Base-by-base conservation (phyloP, 2,329 filamentous ascomycete genomes). In the Arthrobotrys sinensis region DNA sequence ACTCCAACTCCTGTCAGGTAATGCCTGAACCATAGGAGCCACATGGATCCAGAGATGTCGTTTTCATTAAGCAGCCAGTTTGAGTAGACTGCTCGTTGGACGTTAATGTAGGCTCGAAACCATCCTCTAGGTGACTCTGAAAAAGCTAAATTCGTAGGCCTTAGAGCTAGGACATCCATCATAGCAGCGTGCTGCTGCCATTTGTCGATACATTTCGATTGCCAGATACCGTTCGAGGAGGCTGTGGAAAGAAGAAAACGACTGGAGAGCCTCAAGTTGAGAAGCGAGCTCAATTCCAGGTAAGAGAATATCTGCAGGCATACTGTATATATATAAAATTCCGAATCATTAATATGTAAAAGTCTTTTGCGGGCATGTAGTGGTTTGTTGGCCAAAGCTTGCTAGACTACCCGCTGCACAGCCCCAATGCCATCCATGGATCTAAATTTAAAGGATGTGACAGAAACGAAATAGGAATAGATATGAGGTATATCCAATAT, bases 331-430 rank as follows among this genome's bases (percentile, higher is more conserved):
- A 71, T 71, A 64, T 55, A 65, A 70, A 67, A 68, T 36, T 48
- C n/a, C 65, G 64, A 50, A 38, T 50, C 40, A 52, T 77, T 70
- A 77, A 68, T 63, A 77, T 60, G 40, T 52, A 66, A 77, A 48
- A 64, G 48, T 28, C n/a, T 19, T 36, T 60, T 46, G 43, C 48
- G 66, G 40, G 32, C 24, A 28, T 28, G 24, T 77, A 62, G 55
- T 38, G 64, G 57, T 50, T 70, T 55, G 72, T 70, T 77, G 73
- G 73, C 73, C 66, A 77, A 77, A 77, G 73, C 66, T 71, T 71
- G 66, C 67, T 77, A 77, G 73, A 77, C 73, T 77, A 77, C 73
- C 73, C 73, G 73, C 62, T 77, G 73, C 73, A 77, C 73, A 77
- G 73, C 73, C 73, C 66, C 73, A 77, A 77, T 70, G 50, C 34